A percentile compares a stretch with the other conserved stretches of the same genome.
These are phyloP conservation scores for Zygoascus meyerae DNA, from an alignment of 1,139 yeast species.

Conservation along the genomic window DNA sequence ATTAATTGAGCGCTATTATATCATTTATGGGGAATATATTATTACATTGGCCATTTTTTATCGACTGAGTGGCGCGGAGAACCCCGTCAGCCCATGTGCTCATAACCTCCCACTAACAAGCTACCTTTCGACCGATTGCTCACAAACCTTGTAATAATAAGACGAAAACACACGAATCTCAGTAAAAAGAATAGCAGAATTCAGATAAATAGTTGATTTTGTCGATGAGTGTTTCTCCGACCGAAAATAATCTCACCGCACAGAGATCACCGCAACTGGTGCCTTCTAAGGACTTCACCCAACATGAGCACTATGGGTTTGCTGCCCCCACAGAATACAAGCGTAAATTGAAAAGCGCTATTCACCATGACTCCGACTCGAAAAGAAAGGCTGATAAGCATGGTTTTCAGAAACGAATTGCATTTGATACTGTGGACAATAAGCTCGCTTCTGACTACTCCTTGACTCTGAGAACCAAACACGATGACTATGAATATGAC, in stretches of 20 bases:
- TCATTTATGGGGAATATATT: too few relatives aligned
- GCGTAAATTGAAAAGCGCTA: conserved; percentile 6
- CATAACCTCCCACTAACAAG: too few relatives aligned
- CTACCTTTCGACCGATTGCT: too few relatives aligned
- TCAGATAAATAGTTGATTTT: too few relatives aligned
- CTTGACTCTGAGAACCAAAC: conserved; percentile 50
- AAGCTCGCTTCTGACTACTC: conserved; percentile 39
- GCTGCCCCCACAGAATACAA: conserved; percentile 6
- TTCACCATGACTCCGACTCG: not conserved
- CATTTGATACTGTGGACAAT: conserved; percentile 50
- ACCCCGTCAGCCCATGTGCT: too few relatives aligned
- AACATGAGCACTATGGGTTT: conserved; percentile 7
- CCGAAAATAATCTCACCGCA: not conserved
- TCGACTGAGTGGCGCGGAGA: too few relatives aligned
- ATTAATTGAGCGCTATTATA: too few relatives aligned
- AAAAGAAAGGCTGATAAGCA: not conserved
- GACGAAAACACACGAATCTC: too few relatives aligned
- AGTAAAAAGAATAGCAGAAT: too few relatives aligned
- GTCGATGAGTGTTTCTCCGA: conserved; percentile 1
- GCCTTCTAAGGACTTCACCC: not conserved
- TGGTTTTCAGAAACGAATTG: conserved; percentile 36
- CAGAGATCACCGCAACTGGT: conserved; percentile 4
- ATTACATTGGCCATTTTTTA: too few relatives aligned
- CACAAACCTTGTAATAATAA: too few relatives aligned
- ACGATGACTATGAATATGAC: conserved; percentile 48